A percentile compares a stretch with the other conserved stretches of the same genome.
phyloP scores from a whole-genome alignment of 108 stramenopile genomes.

The Skeletonema marinoi region DNA sequence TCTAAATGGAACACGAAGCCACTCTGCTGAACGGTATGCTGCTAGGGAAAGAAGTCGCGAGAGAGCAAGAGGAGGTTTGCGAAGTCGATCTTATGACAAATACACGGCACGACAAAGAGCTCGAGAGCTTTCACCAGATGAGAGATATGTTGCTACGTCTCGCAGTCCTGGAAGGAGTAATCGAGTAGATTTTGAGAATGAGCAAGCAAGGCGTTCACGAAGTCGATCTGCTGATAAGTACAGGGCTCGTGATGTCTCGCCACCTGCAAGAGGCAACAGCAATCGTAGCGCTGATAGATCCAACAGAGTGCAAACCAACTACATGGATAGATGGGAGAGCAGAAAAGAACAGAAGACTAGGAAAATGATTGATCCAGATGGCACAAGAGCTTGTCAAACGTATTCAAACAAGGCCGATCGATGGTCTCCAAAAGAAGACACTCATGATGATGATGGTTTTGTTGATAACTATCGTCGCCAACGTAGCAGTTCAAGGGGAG shows the following conservation, averaged over 20 bases:
- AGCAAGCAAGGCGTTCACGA: neutral
- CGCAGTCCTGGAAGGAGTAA: neutral
- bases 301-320: neutral
- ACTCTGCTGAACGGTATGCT: neutral
- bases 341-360: slow-evolving; percentile 13
- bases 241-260: neutral
- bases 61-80: neutral
- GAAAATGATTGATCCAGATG: neutral
- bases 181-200: neutral
- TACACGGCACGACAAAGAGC: neutral
- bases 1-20: neutral
- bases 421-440: slow-evolving; percentile 11
- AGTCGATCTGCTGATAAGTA: neutral
- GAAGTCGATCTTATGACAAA: neutral
- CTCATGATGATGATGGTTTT: neutral
- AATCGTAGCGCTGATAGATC: neutral
- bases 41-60: neutral
- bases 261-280: neutral
- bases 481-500: neutral
- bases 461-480: neutral
- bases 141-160: neutral
- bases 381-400: neutral
- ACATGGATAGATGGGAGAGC: slow-evolving; percentile 21
- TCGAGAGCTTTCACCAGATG: neutral
- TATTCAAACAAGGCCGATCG: neutral